These are phyloP conservation scores for Brassica cretica DNA, from an alignment of 345 rosid species.

Conservation along the genomic window DNA sequence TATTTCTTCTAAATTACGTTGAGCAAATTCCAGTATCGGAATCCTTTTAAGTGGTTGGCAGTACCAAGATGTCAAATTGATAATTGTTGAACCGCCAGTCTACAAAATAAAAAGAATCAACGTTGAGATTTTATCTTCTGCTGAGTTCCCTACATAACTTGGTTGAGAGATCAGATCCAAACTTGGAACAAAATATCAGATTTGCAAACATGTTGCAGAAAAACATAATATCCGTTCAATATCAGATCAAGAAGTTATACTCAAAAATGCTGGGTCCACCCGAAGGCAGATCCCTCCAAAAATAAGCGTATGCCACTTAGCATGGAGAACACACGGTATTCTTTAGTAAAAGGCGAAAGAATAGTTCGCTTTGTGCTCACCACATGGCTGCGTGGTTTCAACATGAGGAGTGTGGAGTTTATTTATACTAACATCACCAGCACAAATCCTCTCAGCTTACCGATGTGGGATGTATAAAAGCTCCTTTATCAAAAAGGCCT, in stretches of 20 bases:
- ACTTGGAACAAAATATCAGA: background rate
- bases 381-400: conserved; percentile 26
- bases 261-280: background rate
- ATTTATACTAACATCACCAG: background rate
- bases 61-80: background rate
- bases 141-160: background rate
- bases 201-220: background rate
- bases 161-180: background rate
- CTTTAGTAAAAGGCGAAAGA: conserved; percentile 46
- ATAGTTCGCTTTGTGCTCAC: conserved; percentile 41
- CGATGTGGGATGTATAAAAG: background rate
- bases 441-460: background rate
- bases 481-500: background rate
- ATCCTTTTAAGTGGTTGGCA: background rate
- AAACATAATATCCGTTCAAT: background rate
- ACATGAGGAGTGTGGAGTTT: background rate
- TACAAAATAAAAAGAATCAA: background rate
- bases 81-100: background rate
- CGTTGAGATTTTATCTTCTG: background rate
- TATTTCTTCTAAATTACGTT: background rate
- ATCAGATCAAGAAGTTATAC: background rate
- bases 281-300: conserved; percentile 31
- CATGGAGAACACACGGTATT: conserved; percentile 38
- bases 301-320: conserved; percentile 39
- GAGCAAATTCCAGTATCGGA: background rate